phyloP scores from a whole-genome alignment of 1,139 yeast genomes.

The Hanseniaspora uvarum region DNA sequence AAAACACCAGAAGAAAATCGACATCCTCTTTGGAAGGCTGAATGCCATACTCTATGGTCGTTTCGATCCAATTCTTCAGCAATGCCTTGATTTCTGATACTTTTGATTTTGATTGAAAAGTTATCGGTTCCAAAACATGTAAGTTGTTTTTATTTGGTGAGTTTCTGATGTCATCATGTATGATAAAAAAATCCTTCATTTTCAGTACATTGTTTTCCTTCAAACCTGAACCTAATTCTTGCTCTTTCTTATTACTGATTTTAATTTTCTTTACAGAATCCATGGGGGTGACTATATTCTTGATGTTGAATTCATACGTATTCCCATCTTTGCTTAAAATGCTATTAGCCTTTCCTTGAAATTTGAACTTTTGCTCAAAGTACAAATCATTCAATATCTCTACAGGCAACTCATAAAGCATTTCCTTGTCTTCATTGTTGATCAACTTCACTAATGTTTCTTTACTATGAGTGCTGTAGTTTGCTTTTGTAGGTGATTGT shows the following conservation, averaged over 20 bases:
- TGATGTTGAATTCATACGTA: constrained; percentile 26
- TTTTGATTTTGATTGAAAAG: constrained; percentile 33
- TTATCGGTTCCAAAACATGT: constrained; percentile 30
- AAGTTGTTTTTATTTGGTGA: constrained; percentile 25
- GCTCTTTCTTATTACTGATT: constrained; percentile 17
- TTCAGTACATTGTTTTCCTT: constrained; percentile 26
- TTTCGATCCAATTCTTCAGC: constrained; percentile 42
- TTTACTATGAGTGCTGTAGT: constrained; percentile 13
- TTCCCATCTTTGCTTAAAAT: constrained; percentile 29
- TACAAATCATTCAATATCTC: constrained; percentile 40
- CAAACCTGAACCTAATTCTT: constrained; percentile 14
- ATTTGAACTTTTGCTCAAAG: constrained; percentile 9
- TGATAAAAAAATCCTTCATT: constrained; percentile 28
- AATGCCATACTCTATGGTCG: constrained; percentile 32
- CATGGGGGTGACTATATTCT: constrained; percentile 33
- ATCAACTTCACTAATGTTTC: constrained; percentile 25
- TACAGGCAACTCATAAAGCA: constrained; percentile 45
- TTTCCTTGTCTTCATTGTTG: constrained; percentile 43
- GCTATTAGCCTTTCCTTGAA: constrained; percentile 34
- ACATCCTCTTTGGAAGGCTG: constrained; percentile 58
- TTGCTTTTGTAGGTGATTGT: not conserved
- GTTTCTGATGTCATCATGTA: constrained; percentile 16
- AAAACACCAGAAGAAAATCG: constrained; percentile 32
- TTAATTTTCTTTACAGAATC: constrained; percentile 26
- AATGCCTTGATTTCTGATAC: constrained; percentile 34